Evolutionary conservation across 305 asterid genomes (phyloP).

Genomic region (Solanum hybrid): DNA sequence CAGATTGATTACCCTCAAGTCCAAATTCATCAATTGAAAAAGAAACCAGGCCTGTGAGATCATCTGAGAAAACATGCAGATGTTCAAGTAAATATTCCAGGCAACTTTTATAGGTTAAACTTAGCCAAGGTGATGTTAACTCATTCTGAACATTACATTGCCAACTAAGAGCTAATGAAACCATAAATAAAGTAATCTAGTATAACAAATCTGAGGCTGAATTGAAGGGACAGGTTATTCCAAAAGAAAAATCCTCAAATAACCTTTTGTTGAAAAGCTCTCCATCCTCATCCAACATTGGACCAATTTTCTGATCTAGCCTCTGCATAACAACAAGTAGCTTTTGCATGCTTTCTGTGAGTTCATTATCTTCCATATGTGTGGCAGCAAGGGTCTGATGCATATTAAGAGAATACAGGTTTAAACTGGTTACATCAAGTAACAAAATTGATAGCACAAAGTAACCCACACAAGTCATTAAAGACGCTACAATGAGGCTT

Average conservation of each 20-base stretch:
- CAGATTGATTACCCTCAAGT: not conserved
- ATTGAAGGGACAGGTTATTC: not conserved
- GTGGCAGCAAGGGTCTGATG: slow-evolving; percentile 81
- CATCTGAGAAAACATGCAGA: not conserved
- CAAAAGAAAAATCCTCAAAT: not conserved
- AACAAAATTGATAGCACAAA: not conserved
- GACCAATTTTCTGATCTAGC: slow-evolving; percentile 67
- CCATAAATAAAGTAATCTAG: not conserved
- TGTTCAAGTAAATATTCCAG: not conserved
- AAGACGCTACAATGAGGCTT: not conserved
- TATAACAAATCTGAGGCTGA: not conserved
- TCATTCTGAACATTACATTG: not conserved
- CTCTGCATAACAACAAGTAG: slow-evolving; percentile 81
- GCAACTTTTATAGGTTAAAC: not conserved
- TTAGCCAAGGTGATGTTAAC: not conserved
- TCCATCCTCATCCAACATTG: slow-evolving; percentile 81
- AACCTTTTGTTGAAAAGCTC: slow-evolving; percentile 68
- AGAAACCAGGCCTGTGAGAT: not conserved
- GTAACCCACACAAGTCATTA: not conserved
- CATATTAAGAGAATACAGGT: not conserved
- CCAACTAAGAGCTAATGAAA: not conserved
- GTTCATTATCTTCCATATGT: slow-evolving; percentile 69
- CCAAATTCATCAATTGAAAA: not conserved
- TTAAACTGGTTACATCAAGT: not conserved
- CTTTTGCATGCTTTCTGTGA: slow-evolving; percentile 79